Conservation (phyloP, 2,329 filamentous ascomycete species). For the Venturia effusa region DNA sequence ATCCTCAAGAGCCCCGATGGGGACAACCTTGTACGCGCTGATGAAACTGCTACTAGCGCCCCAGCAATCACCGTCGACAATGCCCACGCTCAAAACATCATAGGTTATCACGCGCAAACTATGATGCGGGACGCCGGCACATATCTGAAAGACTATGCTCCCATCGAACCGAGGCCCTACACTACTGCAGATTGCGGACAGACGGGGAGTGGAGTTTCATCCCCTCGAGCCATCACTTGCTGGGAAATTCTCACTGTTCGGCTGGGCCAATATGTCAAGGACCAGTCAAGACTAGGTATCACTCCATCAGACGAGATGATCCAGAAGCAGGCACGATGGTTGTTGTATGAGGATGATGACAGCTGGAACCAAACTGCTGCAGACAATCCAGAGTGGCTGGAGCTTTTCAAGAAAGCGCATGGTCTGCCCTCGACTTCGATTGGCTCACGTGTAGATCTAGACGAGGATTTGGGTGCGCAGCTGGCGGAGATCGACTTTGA, state of each 20-base stretch:
- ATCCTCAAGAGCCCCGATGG: not conserved
- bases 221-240: conserved; percentile 25
- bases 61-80: not conserved
- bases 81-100: conserved; percentile 2
- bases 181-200: not conserved
- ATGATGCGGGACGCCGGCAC: not conserved
- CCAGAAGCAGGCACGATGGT: conserved; percentile 34
- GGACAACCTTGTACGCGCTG: conserved; percentile 2
- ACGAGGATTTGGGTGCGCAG: conserved; percentile 12
- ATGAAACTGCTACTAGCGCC: not conserved
- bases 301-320: conserved; percentile 39
- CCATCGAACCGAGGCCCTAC: not conserved
- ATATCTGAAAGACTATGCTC: not conserved
- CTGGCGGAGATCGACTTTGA: conserved; percentile 6
- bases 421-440: conserved; percentile 8
- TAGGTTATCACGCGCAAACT: not conserved
- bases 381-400: conserved; percentile 21
- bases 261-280: conserved; percentile 33
- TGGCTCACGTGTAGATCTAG: conserved; percentile 5
- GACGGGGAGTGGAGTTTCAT: conserved; percentile 5
- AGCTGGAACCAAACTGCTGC: conserved; percentile 34
- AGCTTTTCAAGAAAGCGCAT: conserved; percentile 14
- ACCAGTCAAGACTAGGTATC: conserved; percentile 26
- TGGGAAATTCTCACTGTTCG: conserved; percentile 40
- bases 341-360: conserved; percentile 39